A percentile compares a stretch with the other conserved stretches of the same genome.
phyloP scores from a whole-genome alignment of 805 yeast genomes.

The Blastobotrys attinorum region DNA sequence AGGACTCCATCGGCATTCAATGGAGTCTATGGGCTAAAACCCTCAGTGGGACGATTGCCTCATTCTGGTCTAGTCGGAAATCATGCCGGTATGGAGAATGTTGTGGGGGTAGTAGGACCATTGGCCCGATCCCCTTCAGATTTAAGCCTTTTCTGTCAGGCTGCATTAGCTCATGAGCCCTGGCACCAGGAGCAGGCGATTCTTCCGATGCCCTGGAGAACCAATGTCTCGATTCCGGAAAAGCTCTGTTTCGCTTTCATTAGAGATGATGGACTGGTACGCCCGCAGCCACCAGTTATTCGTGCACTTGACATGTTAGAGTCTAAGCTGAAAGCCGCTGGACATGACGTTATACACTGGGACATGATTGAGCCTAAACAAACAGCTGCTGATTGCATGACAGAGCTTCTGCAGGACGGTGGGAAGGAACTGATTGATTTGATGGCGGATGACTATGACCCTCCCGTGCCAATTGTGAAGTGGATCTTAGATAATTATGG shows the following conservation, averaged over 20 bases:
- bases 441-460: constrained; percentile 8
- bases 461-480: constrained; percentile 28
- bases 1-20: constrained; percentile 42
- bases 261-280: constrained; percentile 35
- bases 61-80: constrained; percentile 30
- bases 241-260: constrained; percentile 22
- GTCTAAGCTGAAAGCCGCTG: constrained; percentile 13
- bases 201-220: constrained; percentile 45
- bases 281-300: constrained; percentile 43
- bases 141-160: constrained; percentile 34
- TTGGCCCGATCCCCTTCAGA: constrained; percentile 33
- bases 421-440: constrained; percentile 32
- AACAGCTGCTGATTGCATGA: background rate
- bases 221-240: constrained; percentile 18
- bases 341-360: constrained; percentile 25
- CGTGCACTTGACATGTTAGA: constrained; percentile 36
- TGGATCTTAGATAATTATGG: background rate
- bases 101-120: constrained; percentile 43
- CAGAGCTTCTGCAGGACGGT: background rate
- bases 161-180: constrained; percentile 35
- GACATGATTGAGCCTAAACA: constrained; percentile 20
- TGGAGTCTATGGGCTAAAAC: constrained; percentile 42
- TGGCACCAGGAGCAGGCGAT: constrained; percentile 45
- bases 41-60: constrained; percentile 37
- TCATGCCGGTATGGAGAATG: constrained; percentile 31